These are phyloP conservation scores for Trematosphaeria pertusa DNA, from an alignment of 2,329 filamentous ascomycete species.

Conservation along the genomic window DNA sequence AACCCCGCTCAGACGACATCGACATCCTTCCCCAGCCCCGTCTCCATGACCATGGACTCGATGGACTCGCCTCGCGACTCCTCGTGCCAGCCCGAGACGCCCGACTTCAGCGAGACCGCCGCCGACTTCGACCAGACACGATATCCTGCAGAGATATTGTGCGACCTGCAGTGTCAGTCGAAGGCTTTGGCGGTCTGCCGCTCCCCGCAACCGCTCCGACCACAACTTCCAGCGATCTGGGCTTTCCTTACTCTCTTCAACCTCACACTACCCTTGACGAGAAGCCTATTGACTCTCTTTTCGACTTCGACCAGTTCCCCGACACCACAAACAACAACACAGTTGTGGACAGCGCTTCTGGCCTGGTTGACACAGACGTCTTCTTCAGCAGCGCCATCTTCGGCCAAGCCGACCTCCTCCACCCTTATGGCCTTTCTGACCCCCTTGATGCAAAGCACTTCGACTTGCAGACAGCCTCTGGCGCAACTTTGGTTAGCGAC, in stretches of 20 bases:
- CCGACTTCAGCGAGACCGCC: slow-evolving; percentile 50
- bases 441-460: slow-evolving; percentile 50
- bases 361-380: slow-evolving; percentile 43
- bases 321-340: slow-evolving; percentile 28
- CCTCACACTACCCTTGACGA: slow-evolving; percentile 47
- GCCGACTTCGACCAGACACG: slow-evolving; percentile 91
- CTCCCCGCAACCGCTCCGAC: too few relatives aligned
- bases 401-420: slow-evolving; percentile 33
- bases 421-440: slow-evolving; percentile 46
- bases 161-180: slow-evolving; percentile 99
- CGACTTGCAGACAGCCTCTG: slow-evolving; percentile 55
- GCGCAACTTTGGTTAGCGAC: slow-evolving; percentile 58
- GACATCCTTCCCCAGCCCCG: slow-evolving; percentile 44
- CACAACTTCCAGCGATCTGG: slow-evolving; percentile 36
- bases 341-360: slow-evolving; percentile 32
- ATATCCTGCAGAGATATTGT: slow-evolving; percentile 99
- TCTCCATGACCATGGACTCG: slow-evolving; percentile 47
- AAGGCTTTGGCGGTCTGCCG: slow-evolving; percentile 48
- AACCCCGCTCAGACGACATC: slow-evolving; percentile 42
- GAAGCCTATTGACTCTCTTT: slow-evolving; percentile 47
- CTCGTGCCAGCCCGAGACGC: slow-evolving; percentile 48
- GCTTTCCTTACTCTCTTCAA: slow-evolving; percentile 46
- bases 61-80: slow-evolving; percentile 49
- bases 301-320: slow-evolving; percentile 51
- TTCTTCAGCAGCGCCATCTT: slow-evolving; percentile 46